phyloP scores from a whole-genome alignment of 2,329 filamentous ascomycete species.

The Scolecobasidium constrictum region DNA sequence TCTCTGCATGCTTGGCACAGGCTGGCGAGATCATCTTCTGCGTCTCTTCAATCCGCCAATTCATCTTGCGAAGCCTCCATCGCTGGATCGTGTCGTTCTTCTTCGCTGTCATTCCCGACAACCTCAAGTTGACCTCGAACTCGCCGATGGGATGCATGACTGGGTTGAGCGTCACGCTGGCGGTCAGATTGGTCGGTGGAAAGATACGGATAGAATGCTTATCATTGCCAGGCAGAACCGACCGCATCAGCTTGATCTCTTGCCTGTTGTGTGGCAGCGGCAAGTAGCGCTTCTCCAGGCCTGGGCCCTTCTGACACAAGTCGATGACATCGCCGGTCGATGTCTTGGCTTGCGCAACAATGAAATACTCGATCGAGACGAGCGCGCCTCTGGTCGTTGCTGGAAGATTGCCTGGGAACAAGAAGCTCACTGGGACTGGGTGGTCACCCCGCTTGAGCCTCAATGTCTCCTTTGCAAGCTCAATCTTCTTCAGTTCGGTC shows the following conservation, averaged over 20 bases:
- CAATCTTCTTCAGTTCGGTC: conserved; percentile 69
- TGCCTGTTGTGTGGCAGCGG: conserved; percentile 33
- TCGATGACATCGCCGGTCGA: conserved; percentile 51
- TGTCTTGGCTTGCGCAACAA: conserved; percentile 50
- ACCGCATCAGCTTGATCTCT: conserved; percentile 64
- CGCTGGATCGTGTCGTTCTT: conserved; percentile 46
- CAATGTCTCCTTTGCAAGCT: conserved; percentile 44
- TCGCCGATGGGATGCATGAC: conserved; percentile 78
- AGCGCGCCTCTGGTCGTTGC: conserved; percentile 72
- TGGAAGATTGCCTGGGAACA: conserved; percentile 78
- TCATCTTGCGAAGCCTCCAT: conserved; percentile 85
- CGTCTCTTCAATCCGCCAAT: conserved; percentile 87
- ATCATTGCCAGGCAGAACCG: conserved; percentile 66
- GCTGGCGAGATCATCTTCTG: conserved; percentile 69
- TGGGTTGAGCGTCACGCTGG: conserved; percentile 68
- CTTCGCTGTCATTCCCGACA: conserved; percentile 74
- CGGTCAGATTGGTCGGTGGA: conserved; percentile 87
- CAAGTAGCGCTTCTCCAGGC: neutral
- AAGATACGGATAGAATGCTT: conserved; percentile 91
- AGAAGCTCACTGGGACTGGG: conserved; percentile 77
- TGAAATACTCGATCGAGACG: conserved; percentile 18
- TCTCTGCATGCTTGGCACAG: conserved; percentile 63
- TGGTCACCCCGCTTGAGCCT: conserved; percentile 45
- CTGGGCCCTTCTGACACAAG: conserved; percentile 29
- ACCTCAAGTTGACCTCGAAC: conserved; percentile 67